Evolutionary conservation across 2,329 filamentous ascomycete genomes (phyloP), one percentile per base, ranked within the genome.

Genomic region (Mycogone perniciosa): DNA sequence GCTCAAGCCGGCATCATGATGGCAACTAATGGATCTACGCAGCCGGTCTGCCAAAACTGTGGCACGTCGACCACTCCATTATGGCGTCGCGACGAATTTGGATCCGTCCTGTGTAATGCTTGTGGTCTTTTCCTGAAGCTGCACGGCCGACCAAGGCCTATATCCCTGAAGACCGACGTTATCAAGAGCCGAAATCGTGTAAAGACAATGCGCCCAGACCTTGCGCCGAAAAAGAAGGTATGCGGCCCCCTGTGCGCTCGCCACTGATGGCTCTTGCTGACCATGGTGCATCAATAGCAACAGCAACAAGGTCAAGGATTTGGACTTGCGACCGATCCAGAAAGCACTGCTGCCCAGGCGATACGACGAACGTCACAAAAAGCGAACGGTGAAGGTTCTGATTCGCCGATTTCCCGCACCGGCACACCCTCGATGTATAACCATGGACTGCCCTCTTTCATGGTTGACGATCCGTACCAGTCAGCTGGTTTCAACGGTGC

Each of bases 141-240:
- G 60, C 93, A 99, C 68, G 91, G 91, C 57, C 87, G 91, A 29
- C 84, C 93, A 54, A 85, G 93, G 51, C 93, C 93, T 60, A 96
- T 96, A 68, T 95, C 89, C 61, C 80, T 99, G 62, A 99, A 99
- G 79, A 97, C 93, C 44, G 93, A 99, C 76, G 92, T 97, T 60
- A 99, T 99, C 75, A 99, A 99, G 77, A 96, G 91, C 75, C 89
- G 93, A 64, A 99, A 99, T 72, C 85, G 93, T 58, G 92, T 97
- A 61, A 97, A 97, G 77, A 93, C 90, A 30, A 81, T 82, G 69
- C 80, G 81, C 48, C 82, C 87, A 7, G 88, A 91, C 62, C 81
- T 88, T 56, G 83, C 85, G 43, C 87, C 89, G 63, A 91, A 85
- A 70, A 84, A 90, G 71, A 95, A 95, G 84, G 89, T 89, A 20